These are phyloP conservation scores for Rhizophagus clarus DNA, from an alignment of 192 early-diverging fungal genomes.

Conservation along the genomic window DNA sequence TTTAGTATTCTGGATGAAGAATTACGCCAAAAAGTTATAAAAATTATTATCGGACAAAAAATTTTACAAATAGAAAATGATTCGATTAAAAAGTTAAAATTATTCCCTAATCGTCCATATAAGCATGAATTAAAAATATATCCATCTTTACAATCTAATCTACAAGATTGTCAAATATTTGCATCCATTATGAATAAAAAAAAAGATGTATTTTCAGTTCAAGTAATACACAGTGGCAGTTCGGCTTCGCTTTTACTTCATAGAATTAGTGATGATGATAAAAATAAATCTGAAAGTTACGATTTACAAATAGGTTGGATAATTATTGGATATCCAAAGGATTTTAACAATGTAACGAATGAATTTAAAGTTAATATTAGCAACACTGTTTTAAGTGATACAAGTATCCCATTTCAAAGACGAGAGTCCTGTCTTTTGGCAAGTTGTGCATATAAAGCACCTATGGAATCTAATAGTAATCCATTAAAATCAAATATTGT, in stretches of 20 bases:
- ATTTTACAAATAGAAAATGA: not conserved
- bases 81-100: not conserved
- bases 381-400: not conserved
- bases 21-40: not conserved
- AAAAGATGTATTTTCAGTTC: not conserved
- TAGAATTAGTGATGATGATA: not conserved
- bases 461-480: not conserved
- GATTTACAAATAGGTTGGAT: not conserved
- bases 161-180: not conserved
- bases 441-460: not conserved
- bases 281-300: not conserved
- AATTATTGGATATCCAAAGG: constrained; percentile 1
- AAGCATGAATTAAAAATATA: not conserved
- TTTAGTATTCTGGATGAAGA: not conserved
- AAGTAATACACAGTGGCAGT: not conserved
- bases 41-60: not conserved
- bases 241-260: not conserved
- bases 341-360: not conserved
- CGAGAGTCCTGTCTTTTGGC: not conserved
- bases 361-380: not conserved
- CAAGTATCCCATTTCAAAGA: too few relatives aligned
- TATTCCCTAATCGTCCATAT: not conserved
- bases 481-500: not conserved
- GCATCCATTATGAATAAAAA: not conserved
- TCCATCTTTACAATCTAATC: not conserved